Evolutionary conservation across 129 eudicot species (phyloP), one percentile per base, ranked within the genome.

Genomic region (Mikania micrantha): DNA sequence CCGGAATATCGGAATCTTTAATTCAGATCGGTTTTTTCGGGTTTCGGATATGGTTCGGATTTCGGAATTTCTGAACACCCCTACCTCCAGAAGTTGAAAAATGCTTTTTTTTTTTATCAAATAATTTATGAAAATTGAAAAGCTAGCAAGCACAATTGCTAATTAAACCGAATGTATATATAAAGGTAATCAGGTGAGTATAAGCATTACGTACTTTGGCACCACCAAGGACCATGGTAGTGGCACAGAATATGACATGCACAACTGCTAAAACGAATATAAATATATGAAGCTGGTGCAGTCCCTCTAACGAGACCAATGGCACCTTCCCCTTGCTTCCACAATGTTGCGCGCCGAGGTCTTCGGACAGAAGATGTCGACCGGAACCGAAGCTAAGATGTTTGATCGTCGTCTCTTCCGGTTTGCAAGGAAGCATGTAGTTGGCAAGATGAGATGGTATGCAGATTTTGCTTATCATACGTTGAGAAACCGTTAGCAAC

Each of bases 271-370:
- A 57, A 28, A 94, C 89, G 67, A 94, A 94, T 60, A 94, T 82
- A 70, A 94, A 90, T 9, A 90, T 90, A 72, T 94, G 99, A 49
- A 94, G 95, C 62, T 94, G 99, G 70, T 94, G 99, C 11, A 94
- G 34, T 40, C 93, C 99, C 87, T 90, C 99, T 50, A 90, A 9
- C 8, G 99, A 90, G 12, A 94, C 69, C 64, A 94, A 60, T 44
- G 81, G 91, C 62, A 80, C 86, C 60, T 77, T 72, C 71, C 97
- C 95, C 74, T 84, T 77, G 34, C 40, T 57, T 0, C 76, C 81
- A 69, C 95, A 87, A 54, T 42, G 67, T 1, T 56, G 60, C 5
- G 67, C 8, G 1, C 79, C 80, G 1, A 28, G 27, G 57, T 74
- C 83, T 73, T 72, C 80, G 0, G 87, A 44, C 31, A 87, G 45